Base-by-base conservation (phyloP, 257 asterid genomes). In the Prunella vulgaris region DNA sequence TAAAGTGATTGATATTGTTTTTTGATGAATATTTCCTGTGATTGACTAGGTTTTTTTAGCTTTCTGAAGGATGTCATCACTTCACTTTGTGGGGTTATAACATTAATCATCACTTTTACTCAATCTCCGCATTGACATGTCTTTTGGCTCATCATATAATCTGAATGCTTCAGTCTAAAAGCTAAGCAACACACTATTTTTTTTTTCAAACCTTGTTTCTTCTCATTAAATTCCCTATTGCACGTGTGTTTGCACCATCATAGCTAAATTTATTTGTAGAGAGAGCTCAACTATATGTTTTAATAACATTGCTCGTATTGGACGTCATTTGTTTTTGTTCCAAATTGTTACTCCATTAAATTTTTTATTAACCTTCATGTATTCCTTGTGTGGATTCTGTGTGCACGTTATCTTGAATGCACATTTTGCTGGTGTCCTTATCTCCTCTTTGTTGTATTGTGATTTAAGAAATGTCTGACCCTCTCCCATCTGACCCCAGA, bases 261-360 rank as follows among this genome's bases (percentile, higher is more conserved):
- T 54, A 17, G 10, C 49, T n/a, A 46, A 24, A 30, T 4, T 63
- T 42, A 21, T 52, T 13, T 30, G 18, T 70, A 44, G 46, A 49
- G 48, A 57, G 30, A 7, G 48, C 76, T 57, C 60, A 64, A 48
- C 37, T 44, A 40, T 64, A 63, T 22, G 33, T 66, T 17, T 60
- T 27, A 28, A 46, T 53, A 30, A 58, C 54, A 37, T 18, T 51
- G 10, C n/a, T 64, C 64, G 28, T 42, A 25, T 48, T 51, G 18
- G 9, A 24, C 60, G 35, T 22, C 33, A 15, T 20, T 21, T 42
- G 17, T 44, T 69, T 69, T 8, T 28, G 58, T 32, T 64, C 38
- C 54, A n/a, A 58, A 65, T 65, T 48, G 48, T 25, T 67, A 44
- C 46, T n/a, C n/a, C n/a, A n/a, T n/a, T 40, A 38, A 25, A 37